phyloP scores from a whole-genome alignment of 148 eudicot species.

The Dysphania ambrosioides region DNA sequence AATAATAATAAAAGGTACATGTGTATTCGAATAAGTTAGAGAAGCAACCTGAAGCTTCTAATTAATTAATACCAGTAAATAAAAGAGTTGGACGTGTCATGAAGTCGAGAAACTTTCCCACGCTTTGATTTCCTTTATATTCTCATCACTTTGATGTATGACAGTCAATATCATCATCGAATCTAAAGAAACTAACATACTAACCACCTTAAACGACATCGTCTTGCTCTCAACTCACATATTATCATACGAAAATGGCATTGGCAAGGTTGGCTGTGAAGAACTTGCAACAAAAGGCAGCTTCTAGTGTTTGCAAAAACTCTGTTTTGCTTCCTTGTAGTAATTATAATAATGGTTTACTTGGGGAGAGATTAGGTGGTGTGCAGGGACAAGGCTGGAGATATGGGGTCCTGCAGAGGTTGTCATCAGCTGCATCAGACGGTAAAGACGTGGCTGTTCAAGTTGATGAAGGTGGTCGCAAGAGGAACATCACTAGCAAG shows the following conservation, averaged over 20 bases:
- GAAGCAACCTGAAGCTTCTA: conserved; percentile 19
- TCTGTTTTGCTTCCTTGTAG: no score
- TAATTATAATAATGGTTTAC: neutral
- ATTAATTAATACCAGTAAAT: neutral
- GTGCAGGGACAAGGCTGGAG: conserved; percentile 24
- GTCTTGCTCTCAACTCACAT: neutral
- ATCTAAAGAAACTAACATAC: no score
- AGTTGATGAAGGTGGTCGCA: conserved; percentile 23
- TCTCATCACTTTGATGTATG: no score
- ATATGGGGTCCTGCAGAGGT: conserved; percentile 26
- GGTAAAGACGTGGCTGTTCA: conserved; percentile 39
- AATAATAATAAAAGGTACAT: no score
- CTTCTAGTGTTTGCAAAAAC: conserved; percentile 1
- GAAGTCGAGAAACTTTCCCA: conserved; percentile 16
- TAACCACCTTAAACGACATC: neutral
- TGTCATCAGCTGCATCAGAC: conserved; percentile 27
- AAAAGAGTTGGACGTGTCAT: conserved; percentile 5
- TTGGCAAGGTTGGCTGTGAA: conserved; percentile 50
- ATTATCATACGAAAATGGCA: conserved; percentile 36
- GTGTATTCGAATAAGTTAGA: no score
- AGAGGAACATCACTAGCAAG: conserved; percentile 17
- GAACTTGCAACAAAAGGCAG: conserved; percentile 39
- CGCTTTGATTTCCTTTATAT: neutral
- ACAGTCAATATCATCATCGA: no score
- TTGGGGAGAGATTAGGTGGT: conserved; percentile 16